Evolutionary conservation across 1,284 basidiomycete genomes (phyloP), one percentile per base, ranked within the genome.

Genomic region (Termitomyces sp.): DNA sequence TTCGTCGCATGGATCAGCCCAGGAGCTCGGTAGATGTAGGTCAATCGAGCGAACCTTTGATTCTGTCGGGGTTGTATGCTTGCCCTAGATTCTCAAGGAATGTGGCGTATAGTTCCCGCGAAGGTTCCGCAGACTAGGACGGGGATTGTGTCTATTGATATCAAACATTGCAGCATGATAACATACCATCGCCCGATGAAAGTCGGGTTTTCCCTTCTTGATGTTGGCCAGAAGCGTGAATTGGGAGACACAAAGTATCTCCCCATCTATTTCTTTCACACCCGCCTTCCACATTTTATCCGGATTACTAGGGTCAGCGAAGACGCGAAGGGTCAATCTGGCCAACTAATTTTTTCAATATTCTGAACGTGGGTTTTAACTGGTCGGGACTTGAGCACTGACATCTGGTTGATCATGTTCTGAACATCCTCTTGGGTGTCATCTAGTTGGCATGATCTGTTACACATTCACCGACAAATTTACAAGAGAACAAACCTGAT

Each of bases 221-320:
- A 91, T 93, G 59, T 86, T 86, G n/a, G 91, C 93, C 62, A 93
- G 72, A 14, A 96, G 76, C 0, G 93, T 96, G 67, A 96, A 96
- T 62, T 96, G 93, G 1, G 91, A 94, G 13, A 94, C 90, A 61
- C 92, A 94, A 21, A 96, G 78, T 11, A 96, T 79, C 51, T 94
- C 91, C 49, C 91, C 93, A 30, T 81, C 78, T 31, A 94, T 80
- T 57, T 95, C 92, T 67, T 84, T 88, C 51, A 96, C 85, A 63
- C 75, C 92, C 34, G 77, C 71, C 68, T 88, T 91, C 93, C 93
- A 96, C 82, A 85, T 84, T 44, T 76, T 75, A 3, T 73, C 74
- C 3, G 75, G 60, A 56, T 79, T 75, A 19, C 55, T 60, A 7
- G 75, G 72, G 63, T 89, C 86, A 49, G 83, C 76, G 67, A 93